Evolutionary conservation across 2,329 filamentous ascomycete species (phyloP), one percentile per base, ranked within the genome.

Genomic region (Beauveria sp.): DNA sequence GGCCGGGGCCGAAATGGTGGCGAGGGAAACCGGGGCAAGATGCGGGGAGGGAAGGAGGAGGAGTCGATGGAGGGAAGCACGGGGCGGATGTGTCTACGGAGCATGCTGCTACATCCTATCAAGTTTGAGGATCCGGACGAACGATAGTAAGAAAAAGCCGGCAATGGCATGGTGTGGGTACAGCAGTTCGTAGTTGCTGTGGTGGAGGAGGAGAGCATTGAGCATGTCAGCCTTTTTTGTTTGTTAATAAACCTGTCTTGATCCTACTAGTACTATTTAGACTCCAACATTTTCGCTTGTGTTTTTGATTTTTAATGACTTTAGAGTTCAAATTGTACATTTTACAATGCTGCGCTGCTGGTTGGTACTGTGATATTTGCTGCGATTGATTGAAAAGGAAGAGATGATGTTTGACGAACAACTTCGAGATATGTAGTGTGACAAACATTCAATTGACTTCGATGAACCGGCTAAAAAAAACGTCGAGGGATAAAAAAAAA

Each of bases 41-140:
- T 78, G 67, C 76, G 79, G 64, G 79, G 82, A 37, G 83, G 85
- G 18, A 79, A 79, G 67, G 70, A 70, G 20, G 79, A 83, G 67
- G 81, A 84, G 68, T 72, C 77, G 64, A 67, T 70, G 41, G 66
- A 72, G 6, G 69, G 69, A 18, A 75, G 75, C 65, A 80, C 75
- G 9, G 89, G 89, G 24, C 81, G 90, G 55, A 85, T 94, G 81
- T 96, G 91, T 74, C 75, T 94, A 68, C 85, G 89, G 53, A 89
- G 86, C 64, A 89, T 93, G 83, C 75, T 94, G 66, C 73, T 94
- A 66, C 91, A 96, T 78, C 91, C 91, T 0, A 85, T 94, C 67
- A 96, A 96, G 76, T 80, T 76, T 71, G 82, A 85, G 70, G 77
- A 79, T 64, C 80, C 80, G 24, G 71, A 70, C n/a, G 79, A 82